Conservation (phyloP, 176 grass and related monocot genomes). For the Eleusine coracana region DNA sequence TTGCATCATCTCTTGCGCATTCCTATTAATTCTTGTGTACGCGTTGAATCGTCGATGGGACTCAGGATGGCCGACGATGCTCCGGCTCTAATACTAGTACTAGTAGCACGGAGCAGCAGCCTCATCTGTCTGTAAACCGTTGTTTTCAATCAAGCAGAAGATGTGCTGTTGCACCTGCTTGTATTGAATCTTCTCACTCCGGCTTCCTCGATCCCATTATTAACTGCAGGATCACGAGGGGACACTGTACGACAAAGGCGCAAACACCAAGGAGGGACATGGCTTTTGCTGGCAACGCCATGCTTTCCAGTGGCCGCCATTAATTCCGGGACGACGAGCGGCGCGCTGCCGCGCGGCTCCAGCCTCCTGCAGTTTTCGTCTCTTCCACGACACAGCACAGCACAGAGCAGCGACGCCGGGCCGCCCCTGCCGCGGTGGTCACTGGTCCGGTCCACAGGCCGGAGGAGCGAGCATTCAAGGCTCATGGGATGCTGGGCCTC, state of each 20-base stretch:
- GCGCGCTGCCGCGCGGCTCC: not conserved
- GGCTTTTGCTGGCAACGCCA: slow-evolving; percentile 1
- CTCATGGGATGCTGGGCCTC: not conserved
- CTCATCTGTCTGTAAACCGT: too few relatives aligned
- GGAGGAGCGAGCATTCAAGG: not conserved
- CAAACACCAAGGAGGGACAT: not conserved
- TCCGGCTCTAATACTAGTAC: too few relatives aligned
- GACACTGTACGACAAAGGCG: not conserved
- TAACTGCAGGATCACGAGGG: not conserved
- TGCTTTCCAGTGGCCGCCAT: slow-evolving; percentile 31
- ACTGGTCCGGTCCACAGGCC: not conserved
- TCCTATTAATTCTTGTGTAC: too few relatives aligned
- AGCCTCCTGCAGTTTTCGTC: not conserved
- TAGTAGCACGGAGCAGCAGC: too few relatives aligned
- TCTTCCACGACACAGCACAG: not conserved
- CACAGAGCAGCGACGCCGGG: not conserved
- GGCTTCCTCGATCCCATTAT: not conserved
- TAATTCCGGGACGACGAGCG: slow-evolving; percentile 5
- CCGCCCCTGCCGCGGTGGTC: slow-evolving; percentile 1
- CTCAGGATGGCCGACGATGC: too few relatives aligned
- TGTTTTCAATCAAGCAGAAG: not conserved
- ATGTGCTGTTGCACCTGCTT: not conserved
- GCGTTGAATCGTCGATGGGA: too few relatives aligned
- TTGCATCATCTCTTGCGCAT: too few relatives aligned
- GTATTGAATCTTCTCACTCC: not conserved